Conservation (phyloP, 2,329 filamentous ascomycete species). For the Colletotrichum magnum region DNA sequence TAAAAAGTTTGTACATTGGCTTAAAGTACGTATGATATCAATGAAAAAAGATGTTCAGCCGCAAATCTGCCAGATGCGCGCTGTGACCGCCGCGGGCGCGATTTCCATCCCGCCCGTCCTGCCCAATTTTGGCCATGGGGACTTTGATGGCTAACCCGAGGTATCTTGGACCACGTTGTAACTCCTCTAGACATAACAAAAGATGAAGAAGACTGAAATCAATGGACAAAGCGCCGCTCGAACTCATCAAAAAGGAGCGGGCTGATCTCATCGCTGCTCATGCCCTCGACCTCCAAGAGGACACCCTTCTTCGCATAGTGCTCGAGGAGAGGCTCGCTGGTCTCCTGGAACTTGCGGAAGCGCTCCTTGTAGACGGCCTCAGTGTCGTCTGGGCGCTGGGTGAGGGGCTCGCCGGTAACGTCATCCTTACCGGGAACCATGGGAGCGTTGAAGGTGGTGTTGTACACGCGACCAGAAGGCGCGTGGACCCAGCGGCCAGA, state of each 20-base stretch:
- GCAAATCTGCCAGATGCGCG: constrained; percentile 5
- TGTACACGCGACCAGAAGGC: constrained; percentile 93
- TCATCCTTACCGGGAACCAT: constrained; percentile 87
- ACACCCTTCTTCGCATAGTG: constrained; percentile 90
- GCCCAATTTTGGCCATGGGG: constrained; percentile 38
- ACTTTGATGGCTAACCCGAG: constrained; percentile 38
- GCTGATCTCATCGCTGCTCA: constrained; percentile 94
- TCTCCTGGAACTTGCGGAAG: constrained; percentile 88
- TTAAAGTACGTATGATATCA: constrained; percentile 24
- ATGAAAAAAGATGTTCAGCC: constrained; percentile 4
- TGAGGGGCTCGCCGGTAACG: constrained; percentile 87
- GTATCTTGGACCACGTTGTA: constrained; percentile 39
- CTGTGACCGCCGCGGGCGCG: constrained; percentile 6
- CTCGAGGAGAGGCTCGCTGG: constrained; percentile 85
- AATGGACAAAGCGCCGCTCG: constrained; percentile 75
- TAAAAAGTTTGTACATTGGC: constrained; percentile 30
- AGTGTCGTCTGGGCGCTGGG: constrained; percentile 87
- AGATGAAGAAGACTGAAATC: constrained; percentile 17
- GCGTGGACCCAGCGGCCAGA: constrained; percentile 94
- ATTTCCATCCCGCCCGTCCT: constrained; percentile 28
- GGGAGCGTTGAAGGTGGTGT: constrained; percentile 92
- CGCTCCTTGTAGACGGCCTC: constrained; percentile 88
- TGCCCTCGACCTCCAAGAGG: constrained; percentile 87
- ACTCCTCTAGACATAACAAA: constrained; percentile 36
- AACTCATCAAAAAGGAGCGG: constrained; percentile 91